phyloP scores from a whole-genome alignment of 2,329 filamentous ascomycete genomes.

The Talaromyces pinophilus region DNA sequence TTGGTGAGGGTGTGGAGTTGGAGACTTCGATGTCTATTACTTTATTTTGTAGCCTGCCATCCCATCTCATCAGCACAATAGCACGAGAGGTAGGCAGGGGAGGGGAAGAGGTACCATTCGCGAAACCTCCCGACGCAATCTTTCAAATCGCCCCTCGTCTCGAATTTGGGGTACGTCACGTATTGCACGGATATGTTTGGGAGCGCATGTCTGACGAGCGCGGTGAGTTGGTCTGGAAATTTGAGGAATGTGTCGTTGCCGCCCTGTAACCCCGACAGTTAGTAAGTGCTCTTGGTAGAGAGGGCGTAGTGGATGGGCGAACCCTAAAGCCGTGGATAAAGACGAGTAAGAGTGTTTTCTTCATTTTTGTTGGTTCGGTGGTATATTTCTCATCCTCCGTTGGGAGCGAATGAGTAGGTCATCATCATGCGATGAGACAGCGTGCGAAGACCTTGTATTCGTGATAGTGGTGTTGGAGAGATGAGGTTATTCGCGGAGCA shows the following conservation, averaged over 20 bases:
- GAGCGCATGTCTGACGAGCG: constrained; percentile 45
- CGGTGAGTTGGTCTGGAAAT: constrained; percentile 49
- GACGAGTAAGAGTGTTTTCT: constrained; percentile 49
- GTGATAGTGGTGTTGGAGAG: not conserved
- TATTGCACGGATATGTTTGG: constrained; percentile 45
- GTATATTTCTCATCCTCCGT: constrained; percentile 15
- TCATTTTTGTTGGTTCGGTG: constrained; percentile 36
- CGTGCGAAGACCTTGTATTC: no score
- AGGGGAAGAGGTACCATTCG: constrained; percentile 45
- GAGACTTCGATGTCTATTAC: constrained; percentile 93
- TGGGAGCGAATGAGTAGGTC: constrained; percentile 7
- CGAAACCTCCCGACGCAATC: constrained; percentile 49
- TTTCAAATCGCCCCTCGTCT: constrained; percentile 51
- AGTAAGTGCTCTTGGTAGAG: not conserved
- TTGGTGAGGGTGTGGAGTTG: constrained; percentile 76
- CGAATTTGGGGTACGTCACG: constrained; percentile 52
- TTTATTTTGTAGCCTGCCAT: constrained; percentile 74
- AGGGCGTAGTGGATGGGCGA: constrained; percentile 12
- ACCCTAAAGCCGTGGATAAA: constrained; percentile 55
- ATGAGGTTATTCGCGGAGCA: constrained; percentile 1
- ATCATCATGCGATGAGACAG: constrained; percentile 5
- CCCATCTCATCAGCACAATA: not conserved
- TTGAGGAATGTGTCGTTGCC: constrained; percentile 51
- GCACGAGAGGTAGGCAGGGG: not conserved
- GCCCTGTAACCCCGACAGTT: constrained; percentile 37